These are phyloP conservation scores for Pterocarpus santalinus DNA, from an alignment of 306 rosid species.

Conservation along the genomic window DNA sequence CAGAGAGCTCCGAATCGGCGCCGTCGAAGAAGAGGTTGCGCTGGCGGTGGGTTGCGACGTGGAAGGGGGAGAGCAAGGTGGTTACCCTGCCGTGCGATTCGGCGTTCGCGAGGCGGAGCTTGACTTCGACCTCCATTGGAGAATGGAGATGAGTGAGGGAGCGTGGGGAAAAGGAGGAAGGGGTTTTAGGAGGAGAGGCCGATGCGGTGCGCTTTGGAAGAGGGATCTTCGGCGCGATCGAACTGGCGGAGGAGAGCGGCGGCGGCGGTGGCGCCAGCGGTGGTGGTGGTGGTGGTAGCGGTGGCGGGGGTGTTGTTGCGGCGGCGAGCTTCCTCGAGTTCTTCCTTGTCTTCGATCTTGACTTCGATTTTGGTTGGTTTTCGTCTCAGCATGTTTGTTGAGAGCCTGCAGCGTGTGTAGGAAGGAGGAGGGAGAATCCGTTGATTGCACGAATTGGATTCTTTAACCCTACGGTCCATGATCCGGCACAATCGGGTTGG, in stretches of 20 bases:
- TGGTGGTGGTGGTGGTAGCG: constrained; percentile 8
- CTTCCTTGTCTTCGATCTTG: constrained; percentile 84
- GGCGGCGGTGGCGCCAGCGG: constrained; percentile 57
- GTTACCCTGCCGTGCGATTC: constrained; percentile 59
- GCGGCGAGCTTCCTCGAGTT: constrained; percentile 83
- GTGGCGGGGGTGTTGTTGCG: constrained; percentile 52
- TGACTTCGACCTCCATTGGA: constrained; percentile 68
- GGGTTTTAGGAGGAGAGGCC: constrained; percentile 51
- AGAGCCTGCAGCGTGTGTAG: not conserved
- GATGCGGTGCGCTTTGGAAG: constrained; percentile 60
- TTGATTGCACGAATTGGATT: not conserved
- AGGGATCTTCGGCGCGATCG: constrained; percentile 65
- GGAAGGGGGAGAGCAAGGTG: constrained; percentile 65
- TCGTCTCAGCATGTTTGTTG: constrained; percentile 70
- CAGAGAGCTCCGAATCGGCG: constrained; percentile 66
- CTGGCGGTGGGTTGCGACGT: constrained; percentile 69
- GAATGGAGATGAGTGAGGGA: constrained; percentile 11
- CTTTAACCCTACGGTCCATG: not conserved
- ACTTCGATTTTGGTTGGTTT: constrained; percentile 75
- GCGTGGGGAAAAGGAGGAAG: not conserved
- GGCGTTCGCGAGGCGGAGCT: constrained; percentile 72
- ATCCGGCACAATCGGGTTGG: not conserved
- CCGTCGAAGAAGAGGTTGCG: constrained; percentile 92
- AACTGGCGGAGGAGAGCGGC: constrained; percentile 68
- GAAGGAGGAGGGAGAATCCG: not conserved